These are phyloP conservation scores for Ascochyta clinopodiicola DNA, from an alignment of 2,329 filamentous ascomycete genomes.

Conservation along the genomic window DNA sequence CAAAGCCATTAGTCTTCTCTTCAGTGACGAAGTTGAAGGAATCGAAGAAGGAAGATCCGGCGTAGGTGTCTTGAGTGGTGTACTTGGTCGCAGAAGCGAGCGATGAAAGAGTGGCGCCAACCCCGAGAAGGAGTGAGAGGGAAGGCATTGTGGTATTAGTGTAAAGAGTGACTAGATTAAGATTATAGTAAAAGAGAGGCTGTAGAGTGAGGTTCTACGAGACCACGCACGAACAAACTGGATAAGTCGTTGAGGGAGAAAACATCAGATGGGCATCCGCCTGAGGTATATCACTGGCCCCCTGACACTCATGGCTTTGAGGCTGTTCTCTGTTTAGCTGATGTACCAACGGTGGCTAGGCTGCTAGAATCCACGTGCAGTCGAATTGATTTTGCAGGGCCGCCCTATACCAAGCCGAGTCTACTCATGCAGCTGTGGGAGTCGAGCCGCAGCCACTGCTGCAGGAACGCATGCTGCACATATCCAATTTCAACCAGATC, in stretches of 20 bases:
- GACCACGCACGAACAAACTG: slow-evolving; percentile 30
- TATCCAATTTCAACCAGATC: slow-evolving; percentile 3
- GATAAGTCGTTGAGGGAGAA: slow-evolving; percentile 27
- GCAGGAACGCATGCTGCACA: slow-evolving; percentile 22
- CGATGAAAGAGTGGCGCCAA: slow-evolving; percentile 31
- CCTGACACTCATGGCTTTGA: slow-evolving; percentile 6
- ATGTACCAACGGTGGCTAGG: slow-evolving; percentile 2
- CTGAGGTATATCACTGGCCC: slow-evolving; percentile 19
- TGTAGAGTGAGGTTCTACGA: slow-evolving; percentile 33
- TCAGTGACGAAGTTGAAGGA: slow-evolving; percentile 37
- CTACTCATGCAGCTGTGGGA: neutral
- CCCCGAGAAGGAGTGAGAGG: slow-evolving; percentile 35
- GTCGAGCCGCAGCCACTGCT: slow-evolving; percentile 15
- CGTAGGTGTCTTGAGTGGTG: slow-evolving; percentile 23
- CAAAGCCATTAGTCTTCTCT: slow-evolving; percentile 35
- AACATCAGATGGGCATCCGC: neutral
- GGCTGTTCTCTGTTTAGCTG: slow-evolving; percentile 14
- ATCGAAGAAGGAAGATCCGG: slow-evolving; percentile 32
- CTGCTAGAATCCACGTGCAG: slow-evolving; percentile 1
- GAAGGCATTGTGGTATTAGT: slow-evolving; percentile 35
- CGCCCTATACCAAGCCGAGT: slow-evolving; percentile 3
- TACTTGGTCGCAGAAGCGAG: slow-evolving; percentile 31
- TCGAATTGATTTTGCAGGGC: neutral
- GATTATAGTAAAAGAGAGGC: slow-evolving; percentile 28
- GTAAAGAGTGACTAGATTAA: slow-evolving; percentile 31